Base-by-base conservation (phyloP, 139 green algal species). In the Gonium pectorale region DNA sequence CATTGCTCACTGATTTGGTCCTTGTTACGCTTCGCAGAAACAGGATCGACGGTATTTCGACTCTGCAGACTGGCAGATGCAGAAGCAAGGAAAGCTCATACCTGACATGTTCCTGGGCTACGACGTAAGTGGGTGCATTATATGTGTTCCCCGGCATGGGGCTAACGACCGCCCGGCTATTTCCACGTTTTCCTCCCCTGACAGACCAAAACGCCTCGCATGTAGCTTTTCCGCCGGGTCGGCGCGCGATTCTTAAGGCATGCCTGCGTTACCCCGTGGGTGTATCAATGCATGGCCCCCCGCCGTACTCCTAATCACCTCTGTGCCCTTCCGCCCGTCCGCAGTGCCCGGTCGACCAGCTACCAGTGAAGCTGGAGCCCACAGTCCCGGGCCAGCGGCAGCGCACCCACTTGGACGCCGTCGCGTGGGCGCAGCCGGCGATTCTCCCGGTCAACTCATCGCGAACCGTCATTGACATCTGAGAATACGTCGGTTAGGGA, bases 321-420 rank as follows among this genome's bases (percentile, higher is more conserved):
- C 3, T 17, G 7, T 49, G 44, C 35, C 11, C 35, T 46, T 21
- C 5, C 19, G 5, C 33, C 4, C 44, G 33, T 22, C 26, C 9
- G 52, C 75, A 82, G 75, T 56, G 40, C 43, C 75, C 75, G 0
- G 71, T 82, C n/a, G 75, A 82, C 59, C 75, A 82, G 56, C 59
- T 82, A 11, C 75, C 75, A 17, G 52, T 56, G 5, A 82, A 82
- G n/a, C 27, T 43, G 21, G 75, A 82, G 75, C 75, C 75, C 1
- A 72, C 56, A 2, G 24, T 71, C 5, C 59, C 75, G 6, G n/a
- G 17, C 9, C 40, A 44, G 41, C 75, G 75, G 1, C 33, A 52
- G 22, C 75, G 59, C 17, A 63, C 75, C 5, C 40, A 71, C 40
- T 40, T 82, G 40, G 75, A 71, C 13, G 5, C 9, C 0, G 75